phyloP scores from a whole-genome alignment of 2,329 filamentous ascomycete genomes.

The Xylariaceae sp. region DNA sequence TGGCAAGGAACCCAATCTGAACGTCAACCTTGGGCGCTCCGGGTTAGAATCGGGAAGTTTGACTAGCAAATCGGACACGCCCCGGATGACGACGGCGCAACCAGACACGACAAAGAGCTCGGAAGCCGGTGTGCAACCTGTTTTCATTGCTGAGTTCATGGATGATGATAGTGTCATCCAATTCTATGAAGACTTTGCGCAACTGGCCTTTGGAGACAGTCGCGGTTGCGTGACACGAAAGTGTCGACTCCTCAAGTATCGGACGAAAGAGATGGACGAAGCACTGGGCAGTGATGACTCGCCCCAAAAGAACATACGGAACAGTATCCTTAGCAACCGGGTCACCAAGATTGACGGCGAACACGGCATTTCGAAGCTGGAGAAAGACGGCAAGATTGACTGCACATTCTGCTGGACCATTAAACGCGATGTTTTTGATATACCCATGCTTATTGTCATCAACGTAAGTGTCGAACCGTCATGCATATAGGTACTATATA shows the following conservation, averaged over 20 bases:
- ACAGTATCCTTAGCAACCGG: constrained; percentile 52
- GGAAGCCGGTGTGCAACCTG: constrained; percentile 60
- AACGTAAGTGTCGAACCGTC: constrained; percentile 62
- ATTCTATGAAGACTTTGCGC: constrained; percentile 93
- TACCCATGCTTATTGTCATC: constrained; percentile 97
- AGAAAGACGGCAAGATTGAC: constrained; percentile 84
- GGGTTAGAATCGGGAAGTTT: constrained; percentile 41
- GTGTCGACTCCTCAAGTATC: constrained; percentile 86
- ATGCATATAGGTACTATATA: background rate
- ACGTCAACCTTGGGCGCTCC: constrained; percentile 67
- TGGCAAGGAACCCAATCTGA: constrained; percentile 80
- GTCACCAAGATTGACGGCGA: constrained; percentile 63
- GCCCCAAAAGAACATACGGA: constrained; percentile 43
- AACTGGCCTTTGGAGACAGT: constrained; percentile 86
- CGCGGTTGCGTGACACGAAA: constrained; percentile 77
- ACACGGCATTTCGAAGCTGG: constrained; percentile 74
- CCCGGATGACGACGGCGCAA: constrained; percentile 43
- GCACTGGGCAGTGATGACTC: constrained; percentile 34
- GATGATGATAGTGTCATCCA: constrained; percentile 91
- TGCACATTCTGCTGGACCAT: constrained; percentile 97
- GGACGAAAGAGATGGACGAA: constrained; percentile 59
- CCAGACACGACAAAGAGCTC: constrained; percentile 37
- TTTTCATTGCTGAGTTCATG: constrained; percentile 86
- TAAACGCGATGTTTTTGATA: constrained; percentile 94
- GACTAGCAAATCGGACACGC: constrained; percentile 45